These are phyloP conservation scores for Talaromyces sp. DNA, from an alignment of 2,329 filamentous ascomycete genomes.

Conservation along the genomic window DNA sequence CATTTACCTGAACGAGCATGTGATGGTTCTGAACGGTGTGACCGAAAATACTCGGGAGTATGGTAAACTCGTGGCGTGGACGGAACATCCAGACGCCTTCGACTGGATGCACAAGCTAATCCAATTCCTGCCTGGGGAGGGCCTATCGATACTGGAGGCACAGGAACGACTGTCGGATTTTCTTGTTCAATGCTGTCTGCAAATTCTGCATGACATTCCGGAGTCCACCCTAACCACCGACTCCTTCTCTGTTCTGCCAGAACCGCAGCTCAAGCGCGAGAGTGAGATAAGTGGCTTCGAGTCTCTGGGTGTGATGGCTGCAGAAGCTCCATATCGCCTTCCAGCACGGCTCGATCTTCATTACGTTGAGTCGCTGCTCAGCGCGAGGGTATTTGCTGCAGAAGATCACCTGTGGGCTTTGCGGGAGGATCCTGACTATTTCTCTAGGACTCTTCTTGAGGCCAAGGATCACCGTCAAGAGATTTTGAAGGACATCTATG, in stretches of 20 bases:
- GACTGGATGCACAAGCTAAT: not conserved
- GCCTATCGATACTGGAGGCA: not conserved
- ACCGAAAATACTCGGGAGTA: not conserved
- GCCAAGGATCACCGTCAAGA: not conserved
- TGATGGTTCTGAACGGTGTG: not conserved
- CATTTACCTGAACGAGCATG: not conserved
- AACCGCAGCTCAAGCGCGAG: not conserved
- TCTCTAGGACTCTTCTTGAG: slow-evolving; percentile 42
- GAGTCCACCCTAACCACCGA: not conserved
- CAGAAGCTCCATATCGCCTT: slow-evolving; percentile 1
- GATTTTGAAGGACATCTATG: not conserved
- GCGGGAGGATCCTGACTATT: slow-evolving; percentile 58
- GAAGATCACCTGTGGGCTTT: slow-evolving; percentile 55
- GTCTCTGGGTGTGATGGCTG: not conserved
- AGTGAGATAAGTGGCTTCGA: not conserved
- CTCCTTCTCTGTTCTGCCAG: not conserved
- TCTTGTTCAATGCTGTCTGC: not conserved
- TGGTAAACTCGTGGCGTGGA: not conserved
- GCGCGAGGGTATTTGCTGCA: slow-evolving; percentile 36
- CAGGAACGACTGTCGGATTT: not conserved
- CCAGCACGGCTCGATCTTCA: not conserved
- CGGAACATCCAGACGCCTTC: not conserved
- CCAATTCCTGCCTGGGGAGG: not conserved
- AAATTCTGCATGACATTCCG: not conserved
- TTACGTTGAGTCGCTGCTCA: not conserved